These are phyloP conservation scores for Salix exigua DNA, from an alignment of 345 rosid genomes.

Conservation along the genomic window DNA sequence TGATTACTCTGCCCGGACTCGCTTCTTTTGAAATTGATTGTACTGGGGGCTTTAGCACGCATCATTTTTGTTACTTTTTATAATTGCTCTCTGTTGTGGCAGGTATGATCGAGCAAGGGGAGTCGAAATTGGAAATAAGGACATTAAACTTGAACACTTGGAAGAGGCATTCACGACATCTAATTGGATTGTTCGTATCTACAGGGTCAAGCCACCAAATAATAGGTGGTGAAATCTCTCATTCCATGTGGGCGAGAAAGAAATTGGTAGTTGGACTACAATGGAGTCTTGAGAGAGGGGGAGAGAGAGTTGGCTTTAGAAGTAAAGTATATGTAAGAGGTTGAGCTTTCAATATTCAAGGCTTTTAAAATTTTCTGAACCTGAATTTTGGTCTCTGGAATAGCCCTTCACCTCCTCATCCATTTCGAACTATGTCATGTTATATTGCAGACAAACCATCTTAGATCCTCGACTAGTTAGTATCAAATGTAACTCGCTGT, in stretches of 20 bases:
- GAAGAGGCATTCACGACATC: slow-evolving; percentile 98
- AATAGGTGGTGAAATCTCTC: slow-evolving; percentile 65
- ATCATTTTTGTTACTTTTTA: neutral
- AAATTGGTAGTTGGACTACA: neutral
- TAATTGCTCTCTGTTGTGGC: slow-evolving; percentile 13
- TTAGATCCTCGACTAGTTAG: slow-evolving; percentile 2
- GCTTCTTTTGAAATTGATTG: neutral
- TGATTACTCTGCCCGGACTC: neutral
- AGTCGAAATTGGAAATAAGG: slow-evolving; percentile 95
- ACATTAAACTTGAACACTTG: slow-evolving; percentile 77
- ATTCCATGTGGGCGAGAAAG: neutral
- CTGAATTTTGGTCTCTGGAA: slow-evolving; percentile 14
- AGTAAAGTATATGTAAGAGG: neutral
- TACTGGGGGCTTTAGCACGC: neutral
- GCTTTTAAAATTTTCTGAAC: slow-evolving; percentile 22
- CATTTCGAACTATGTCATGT: slow-evolving; percentile 8
- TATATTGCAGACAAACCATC: neutral
- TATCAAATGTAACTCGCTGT: neutral
- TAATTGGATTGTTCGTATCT: slow-evolving; percentile 96
- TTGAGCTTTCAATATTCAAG: slow-evolving; percentile 16
- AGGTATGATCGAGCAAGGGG: slow-evolving; percentile 98
- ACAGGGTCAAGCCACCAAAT: slow-evolving; percentile 91
- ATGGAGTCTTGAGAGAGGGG: neutral
- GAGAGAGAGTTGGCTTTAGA: neutral
- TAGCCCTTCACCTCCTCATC: neutral